phyloP scores from a whole-genome alignment of 2,329 filamentous ascomycete genomes.

The Talaromyces sp. region DNA sequence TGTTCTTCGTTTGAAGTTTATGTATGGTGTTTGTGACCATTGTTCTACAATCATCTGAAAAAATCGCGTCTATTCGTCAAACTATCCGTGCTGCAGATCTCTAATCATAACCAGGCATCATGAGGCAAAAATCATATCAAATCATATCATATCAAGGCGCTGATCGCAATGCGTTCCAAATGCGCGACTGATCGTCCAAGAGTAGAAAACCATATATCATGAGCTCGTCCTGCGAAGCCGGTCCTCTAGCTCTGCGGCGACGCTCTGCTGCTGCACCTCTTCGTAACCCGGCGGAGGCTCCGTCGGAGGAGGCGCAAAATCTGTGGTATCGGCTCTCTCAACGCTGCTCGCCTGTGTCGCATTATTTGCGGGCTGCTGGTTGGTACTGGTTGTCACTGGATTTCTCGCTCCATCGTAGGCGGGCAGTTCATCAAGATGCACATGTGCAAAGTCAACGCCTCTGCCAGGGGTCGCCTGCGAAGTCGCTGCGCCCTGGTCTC shows the following conservation, averaged over 20 bases:
- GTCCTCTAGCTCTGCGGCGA: conserved; percentile 68
- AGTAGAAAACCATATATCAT: neutral
- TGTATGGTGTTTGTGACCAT: neutral
- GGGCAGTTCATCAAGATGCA: conserved; percentile 81
- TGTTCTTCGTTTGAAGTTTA: neutral
- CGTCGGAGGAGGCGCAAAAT: conserved; percentile 43
- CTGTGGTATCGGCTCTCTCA: neutral
- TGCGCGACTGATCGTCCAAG: neutral
- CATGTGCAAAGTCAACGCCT: conserved; percentile 53
- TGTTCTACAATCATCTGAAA: neutral
- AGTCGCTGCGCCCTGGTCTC: conserved; percentile 52
- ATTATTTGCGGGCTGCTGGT: neutral
- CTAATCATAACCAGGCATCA: neutral
- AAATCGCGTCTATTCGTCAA: neutral
- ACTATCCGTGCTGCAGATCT: neutral
- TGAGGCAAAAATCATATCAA: neutral
- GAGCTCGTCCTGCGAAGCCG: conserved; percentile 36
- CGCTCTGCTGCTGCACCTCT: conserved; percentile 76
- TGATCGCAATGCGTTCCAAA: neutral
- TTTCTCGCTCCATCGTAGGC: conserved; percentile 66
- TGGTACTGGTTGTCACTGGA: conserved; percentile 15
- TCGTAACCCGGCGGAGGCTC: conserved; percentile 91
- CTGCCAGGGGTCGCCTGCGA: conserved; percentile 26
- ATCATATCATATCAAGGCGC: neutral
- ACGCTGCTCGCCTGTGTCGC: neutral